Base-by-base conservation (phyloP, 768 basidiomycete species). In the Auriscalpium microsporum region DNA sequence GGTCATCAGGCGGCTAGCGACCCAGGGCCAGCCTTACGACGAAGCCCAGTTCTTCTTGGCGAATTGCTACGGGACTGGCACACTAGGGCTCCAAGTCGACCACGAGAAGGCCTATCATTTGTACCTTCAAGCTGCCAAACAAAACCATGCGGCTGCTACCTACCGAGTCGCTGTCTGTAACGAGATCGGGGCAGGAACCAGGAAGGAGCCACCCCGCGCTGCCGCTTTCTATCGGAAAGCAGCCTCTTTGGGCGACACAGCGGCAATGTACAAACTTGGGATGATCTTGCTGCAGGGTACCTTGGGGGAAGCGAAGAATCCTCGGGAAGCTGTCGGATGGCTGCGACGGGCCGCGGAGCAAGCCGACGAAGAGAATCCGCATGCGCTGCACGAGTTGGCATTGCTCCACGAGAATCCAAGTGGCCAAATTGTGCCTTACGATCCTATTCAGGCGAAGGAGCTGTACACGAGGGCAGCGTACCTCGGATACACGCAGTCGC, bases 231-330 rank as follows among this genome's bases (percentile, higher is more conserved):
- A 97, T 72, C 85, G 94, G 57, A 97, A 97, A 69, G 91, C 96
- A 4, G 94, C 94, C 9, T 93, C 93, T 1, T 74, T 98, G 37
- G 94, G 94, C 17, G 96, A 98, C 68, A 97, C 95, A 0, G 85
- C 95, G 28, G 96, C 94, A 3, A 99, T 98, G 96, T 98, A 96
- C 75, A 98, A 98, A 70, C 83, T 99, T n/a, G 94, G 94, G n/a
- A 94, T 96, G 87, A 89, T 97, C 59, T 78, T 96, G 34, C 77
- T 98, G 19, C 81, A 90, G 37, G 95, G 94, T 10, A 71, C 83
- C 14, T 77, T 97, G 5, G 87, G 84, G 23, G 91, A 94, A 68
- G 81, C 78, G 54, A 84, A 80, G 59, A 96, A 96, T 67, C 84
- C 84, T 1, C 82, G 94, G 35, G 96, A 99, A 67, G 94, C 94